A percentile compares a stretch with the other conserved stretches of the same genome.
Evolutionary conservation across 2,329 filamentous ascomycete species (phyloP).

Genomic region (Trichoderma aggressivum): DNA sequence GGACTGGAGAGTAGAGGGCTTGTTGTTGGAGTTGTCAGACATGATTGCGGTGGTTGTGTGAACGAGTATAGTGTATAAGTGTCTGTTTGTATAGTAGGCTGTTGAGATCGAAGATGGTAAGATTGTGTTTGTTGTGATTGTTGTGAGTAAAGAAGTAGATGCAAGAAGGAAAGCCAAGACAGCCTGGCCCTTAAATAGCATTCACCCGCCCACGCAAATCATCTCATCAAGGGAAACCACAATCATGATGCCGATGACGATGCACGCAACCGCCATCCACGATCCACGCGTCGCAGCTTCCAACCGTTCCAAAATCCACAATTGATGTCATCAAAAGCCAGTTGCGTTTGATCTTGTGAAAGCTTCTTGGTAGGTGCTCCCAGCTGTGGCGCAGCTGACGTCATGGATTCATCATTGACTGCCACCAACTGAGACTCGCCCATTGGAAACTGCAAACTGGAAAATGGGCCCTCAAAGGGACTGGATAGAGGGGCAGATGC

Average conservation of each 20-base stretch:
- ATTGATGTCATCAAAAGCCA: slow-evolving; percentile 9
- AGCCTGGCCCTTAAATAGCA: not conserved
- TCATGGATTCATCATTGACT: not conserved
- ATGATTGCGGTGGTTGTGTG: slow-evolving; percentile 24
- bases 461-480: not conserved
- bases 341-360: not conserved
- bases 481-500: not conserved
- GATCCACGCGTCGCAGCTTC: not conserved
- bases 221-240: not conserved
- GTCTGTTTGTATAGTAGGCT: not conserved
- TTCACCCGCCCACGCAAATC: not conserved
- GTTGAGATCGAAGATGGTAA: not conserved
- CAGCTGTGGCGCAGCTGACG: slow-evolving; percentile 15
- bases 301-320: not conserved
- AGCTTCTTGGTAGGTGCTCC: not conserved
- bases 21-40: slow-evolving; percentile 27
- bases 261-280: not conserved
- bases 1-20: slow-evolving; percentile 73
- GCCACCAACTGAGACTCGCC: not conserved
- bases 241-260: slow-evolving; percentile 9
- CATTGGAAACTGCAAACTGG: not conserved
- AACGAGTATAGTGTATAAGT: not conserved
- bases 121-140: not conserved
- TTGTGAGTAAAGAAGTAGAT: not conserved
- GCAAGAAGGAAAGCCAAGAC: not conserved